Conservation (phyloP, 352 stramenopile genomes). For the Pythium sp. region DNA sequence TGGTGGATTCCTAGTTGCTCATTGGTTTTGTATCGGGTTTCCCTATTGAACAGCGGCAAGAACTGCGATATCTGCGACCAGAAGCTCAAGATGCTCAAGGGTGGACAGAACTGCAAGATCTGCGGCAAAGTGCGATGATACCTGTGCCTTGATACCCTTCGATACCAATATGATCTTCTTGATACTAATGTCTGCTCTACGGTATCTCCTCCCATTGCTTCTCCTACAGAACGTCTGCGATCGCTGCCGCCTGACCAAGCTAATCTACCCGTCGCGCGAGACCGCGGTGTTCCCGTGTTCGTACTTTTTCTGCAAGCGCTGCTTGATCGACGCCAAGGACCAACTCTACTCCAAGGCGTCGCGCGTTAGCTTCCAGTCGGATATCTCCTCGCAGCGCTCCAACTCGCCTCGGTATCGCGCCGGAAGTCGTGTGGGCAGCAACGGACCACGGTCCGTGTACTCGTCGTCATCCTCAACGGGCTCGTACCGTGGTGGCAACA, state of each 20-base stretch:
- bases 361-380: constrained; percentile 40
- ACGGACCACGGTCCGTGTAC: constrained; percentile 11
- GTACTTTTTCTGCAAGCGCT: constrained; percentile 59
- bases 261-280: constrained; percentile 49
- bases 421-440: not conserved
- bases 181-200: not conserved
- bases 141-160: not conserved
- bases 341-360: constrained; percentile 33
- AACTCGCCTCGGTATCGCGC: constrained; percentile 17
- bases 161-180: not conserved
- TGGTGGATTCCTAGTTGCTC: not conserved
- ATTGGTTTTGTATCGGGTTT: not conserved
- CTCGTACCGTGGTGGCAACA: constrained; percentile 24
- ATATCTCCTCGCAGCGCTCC: constrained; percentile 31
- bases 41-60: constrained; percentile 25
- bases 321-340: constrained; percentile 43
- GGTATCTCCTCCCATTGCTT: not conserved
- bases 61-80: constrained; percentile 60
- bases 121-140: constrained; percentile 38
- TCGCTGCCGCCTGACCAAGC: constrained; percentile 52
- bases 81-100: constrained; percentile 50
- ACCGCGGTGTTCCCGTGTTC: constrained; percentile 52
- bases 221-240: constrained; percentile 50
- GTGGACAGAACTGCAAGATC: constrained; percentile 58
- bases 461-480: constrained; percentile 15